Conservation (phyloP, 148 eudicot genomes). For the Beta vulgaris region DNA sequence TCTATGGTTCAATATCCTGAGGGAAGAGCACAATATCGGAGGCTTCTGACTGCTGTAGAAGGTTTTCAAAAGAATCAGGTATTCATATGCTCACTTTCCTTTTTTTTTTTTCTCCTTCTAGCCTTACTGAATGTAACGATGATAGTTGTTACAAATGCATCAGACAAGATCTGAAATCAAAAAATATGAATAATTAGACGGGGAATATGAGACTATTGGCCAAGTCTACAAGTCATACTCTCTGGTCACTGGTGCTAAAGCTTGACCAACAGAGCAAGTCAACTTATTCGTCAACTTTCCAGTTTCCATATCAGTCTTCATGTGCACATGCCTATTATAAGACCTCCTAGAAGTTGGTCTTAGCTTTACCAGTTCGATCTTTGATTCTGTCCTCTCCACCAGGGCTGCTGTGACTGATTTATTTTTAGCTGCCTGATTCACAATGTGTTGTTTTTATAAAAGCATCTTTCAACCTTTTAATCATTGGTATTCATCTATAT, state of each 20-base stretch:
- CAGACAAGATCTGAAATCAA: not conserved
- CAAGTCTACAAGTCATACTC: no score
- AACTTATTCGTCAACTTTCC: not conserved
- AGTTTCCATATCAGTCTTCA: not conserved
- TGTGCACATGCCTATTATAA: not conserved
- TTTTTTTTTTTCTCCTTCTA: no score
- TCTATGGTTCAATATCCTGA: constrained; percentile 67
- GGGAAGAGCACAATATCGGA: constrained; percentile 57
- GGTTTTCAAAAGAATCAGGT: constrained; percentile 49
- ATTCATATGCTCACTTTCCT: not conserved
- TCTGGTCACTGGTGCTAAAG: no score
- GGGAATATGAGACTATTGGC: not conserved
- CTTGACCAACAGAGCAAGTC: not conserved
- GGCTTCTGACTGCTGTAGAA: constrained; percentile 53
- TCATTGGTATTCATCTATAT: no score
- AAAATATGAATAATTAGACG: no score
- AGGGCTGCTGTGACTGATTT: no score
- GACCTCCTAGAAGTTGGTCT: not conserved
- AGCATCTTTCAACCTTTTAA: no score
- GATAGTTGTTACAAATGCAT: not conserved
- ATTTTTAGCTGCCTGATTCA: not conserved
- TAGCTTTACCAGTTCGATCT: no score
- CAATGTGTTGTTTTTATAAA: no score
- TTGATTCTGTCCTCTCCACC: no score
- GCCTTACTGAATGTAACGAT: not conserved